These are phyloP conservation scores for Ceratonia siliqua DNA, from an alignment of 306 rosid genomes.

Conservation along the genomic window DNA sequence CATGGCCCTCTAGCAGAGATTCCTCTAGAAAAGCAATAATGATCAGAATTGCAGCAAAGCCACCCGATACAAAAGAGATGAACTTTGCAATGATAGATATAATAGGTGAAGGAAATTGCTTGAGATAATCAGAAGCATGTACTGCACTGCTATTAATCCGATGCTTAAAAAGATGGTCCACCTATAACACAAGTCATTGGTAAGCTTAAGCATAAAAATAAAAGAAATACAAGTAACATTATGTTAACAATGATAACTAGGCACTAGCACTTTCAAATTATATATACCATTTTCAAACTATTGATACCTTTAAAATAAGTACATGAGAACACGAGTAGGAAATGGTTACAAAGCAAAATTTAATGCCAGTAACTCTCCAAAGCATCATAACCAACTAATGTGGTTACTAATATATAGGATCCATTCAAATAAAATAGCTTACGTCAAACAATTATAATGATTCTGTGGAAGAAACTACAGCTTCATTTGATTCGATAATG, in stretches of 20 bases:
- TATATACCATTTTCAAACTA: not conserved
- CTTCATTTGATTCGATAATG: not conserved
- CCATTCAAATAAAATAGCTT: not conserved
- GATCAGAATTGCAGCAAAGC: conserved; percentile 90
- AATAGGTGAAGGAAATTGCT: conserved; percentile 95
- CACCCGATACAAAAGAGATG: conserved; percentile 89
- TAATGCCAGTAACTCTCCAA: not conserved
- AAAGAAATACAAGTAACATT: not conserved
- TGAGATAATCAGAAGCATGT: conserved; percentile 81
- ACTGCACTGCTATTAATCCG: conserved; percentile 78
- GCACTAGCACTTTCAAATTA: not conserved
- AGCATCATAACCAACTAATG: not conserved
- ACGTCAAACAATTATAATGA: not conserved
- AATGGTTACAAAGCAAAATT: not conserved
- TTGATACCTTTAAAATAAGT: not conserved
- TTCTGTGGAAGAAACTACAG: not conserved
- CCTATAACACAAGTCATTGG: conserved; percentile 49
- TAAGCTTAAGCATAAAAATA: not conserved
- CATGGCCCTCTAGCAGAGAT: conserved; percentile 95
- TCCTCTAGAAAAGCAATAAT: conserved; percentile 90
- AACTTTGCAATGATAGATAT: conserved; percentile 80
- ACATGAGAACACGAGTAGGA: not conserved
- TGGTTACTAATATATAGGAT: not conserved
- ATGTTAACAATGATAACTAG: not conserved
- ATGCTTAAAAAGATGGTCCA: conserved; percentile 93